Evolutionary conservation across 208 protist species (phyloP), one percentile per base, ranked within the genome.

Genomic region (Acanthamoeba culbertsoni): DNA sequence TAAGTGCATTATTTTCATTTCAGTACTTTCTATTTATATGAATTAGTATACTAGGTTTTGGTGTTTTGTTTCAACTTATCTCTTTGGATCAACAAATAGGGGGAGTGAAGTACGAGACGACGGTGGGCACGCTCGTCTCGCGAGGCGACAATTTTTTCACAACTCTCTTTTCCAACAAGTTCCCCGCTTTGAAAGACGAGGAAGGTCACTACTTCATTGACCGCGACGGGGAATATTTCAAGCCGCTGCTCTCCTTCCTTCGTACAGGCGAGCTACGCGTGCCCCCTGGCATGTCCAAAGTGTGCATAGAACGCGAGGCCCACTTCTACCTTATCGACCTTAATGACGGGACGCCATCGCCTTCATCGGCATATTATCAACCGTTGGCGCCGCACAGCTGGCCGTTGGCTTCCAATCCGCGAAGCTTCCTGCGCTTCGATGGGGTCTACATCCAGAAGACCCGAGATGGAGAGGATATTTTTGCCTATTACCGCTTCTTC

Each of bases 141-240:
- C 55, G 84, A n/a, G 84, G 84, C 20, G 62, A 91, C n/a, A 91
- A 91, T 42, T 91, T 91, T 42, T 91, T 91, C 62, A 91, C 84
- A 14, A 55, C 84, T 5, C 62, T 91, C 35, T 53, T 91, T 40
- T 91, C 84, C 43, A 35, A 53, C 51, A 91, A 68, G 62, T 75
- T 91, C 55, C 18, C 51, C 20, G 43, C 84, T 8, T 14, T 53
- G 23, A 68, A 55, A 26, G 84, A 91, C 45, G 84, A 91, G 40
- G 84, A 91, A 26, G 84, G 84, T 40, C 53, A 68, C 62, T 91
- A 91, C 55, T 91, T 91, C 42, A 91, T 91, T 42, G 84, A 91
- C 84, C 55, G 84, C 26, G 84, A 91, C 10, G 59, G 59, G 26
- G 42, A 91, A 42, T 75, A 77, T 16, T 91, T 91, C 84, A 53